Evolutionary conservation across 768 basidiomycete species (phyloP), one percentile per base, ranked within the genome.

Genomic region (Lentinus tigrinus): DNA sequence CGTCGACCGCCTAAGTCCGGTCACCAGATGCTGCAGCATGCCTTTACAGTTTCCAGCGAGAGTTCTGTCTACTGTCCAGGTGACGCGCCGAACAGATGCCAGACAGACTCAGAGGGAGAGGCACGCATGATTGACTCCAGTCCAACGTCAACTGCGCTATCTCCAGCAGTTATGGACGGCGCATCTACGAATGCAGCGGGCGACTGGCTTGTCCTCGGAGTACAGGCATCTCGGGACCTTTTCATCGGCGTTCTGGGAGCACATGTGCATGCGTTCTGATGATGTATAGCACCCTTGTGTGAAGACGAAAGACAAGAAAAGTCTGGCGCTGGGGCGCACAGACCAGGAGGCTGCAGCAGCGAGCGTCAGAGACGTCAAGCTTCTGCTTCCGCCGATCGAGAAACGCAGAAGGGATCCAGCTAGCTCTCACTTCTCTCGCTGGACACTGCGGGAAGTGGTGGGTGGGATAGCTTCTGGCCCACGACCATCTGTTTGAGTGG

Each of bases 111-210:
- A 21, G 39, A 40, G 16, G 7, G 17, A 8, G 19, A 46, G 31
- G 49, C 49, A 50, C 49, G 49, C 31, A 11, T 34, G 31, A 50
- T 50, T 50, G 21, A 37, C 49, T 50, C 49, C 10, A 36, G 49
- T 34, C 34, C 21, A 46, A 46, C 21, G 13, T 46, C 21, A 11
- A 23, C 23, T 23, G 21, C 13, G 10, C 13, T 46, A 14, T 24
- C 43, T 23, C 14, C 10, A 11, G 13, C 19, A 46, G 11, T 17
- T 11, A 46, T 23, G 43, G 21, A 23, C 21, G 19, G 21, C 43
- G 43, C 21, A 26, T 23, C 13, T 8, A n/a, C 40, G n/a, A n/a
- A 42, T 14, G 43, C 43, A 24, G 14, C 43, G 21, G 43, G 31
- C 31, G 31, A 19, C 43, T 46, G 43, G n/a, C 43, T 46, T 46